Base-by-base conservation (phyloP, 306 rosid genomes). In the Trifolium subterraneum region DNA sequence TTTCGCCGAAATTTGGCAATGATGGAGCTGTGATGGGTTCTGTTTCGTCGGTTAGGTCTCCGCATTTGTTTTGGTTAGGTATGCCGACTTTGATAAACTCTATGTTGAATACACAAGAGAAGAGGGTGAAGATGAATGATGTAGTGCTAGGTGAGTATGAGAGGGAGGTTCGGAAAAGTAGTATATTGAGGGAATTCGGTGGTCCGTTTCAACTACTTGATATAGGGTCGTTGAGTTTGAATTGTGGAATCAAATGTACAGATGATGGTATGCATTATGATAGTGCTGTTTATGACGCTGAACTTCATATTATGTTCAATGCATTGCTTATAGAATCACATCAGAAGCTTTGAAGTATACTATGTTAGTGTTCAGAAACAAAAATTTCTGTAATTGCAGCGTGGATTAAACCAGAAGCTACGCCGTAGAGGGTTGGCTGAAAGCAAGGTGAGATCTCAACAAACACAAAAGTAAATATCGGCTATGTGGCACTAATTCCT, bases 261-360 rank as follows among this genome's bases (percentile, higher is more conserved):
- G 96, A 78, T 56, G 99, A 94, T 81, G 97, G 97, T 2, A 90
- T 91, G 93, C 99, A 94, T 78, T 91, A 90, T 82, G 89, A 92
- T 80, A 79, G 68, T 39, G 79, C 78, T 67, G 95, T 94, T 29
- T 94, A 90, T 80, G 97, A 92, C 64, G 97, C 97, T 36, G 87
- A 87, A 0, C 77, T 92, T 80, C 99, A 94, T 25, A 80, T 94
- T 63, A 72, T 88, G 90, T 81, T 94, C 0, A 92, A 94, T 84
- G 99, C 96, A 56, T 82, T 94, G 90, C 90, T 94, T 63, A 90
- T 91, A 71, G 93, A 91, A 72, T 94, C 99, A 80, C 96, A 94
- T 74, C 99, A 94, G 89, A 94, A 84, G 83, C 89, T 94, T 58
- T 93, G 87, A 93, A 74, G 70, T 45, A 20, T 60, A 60, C 41